These are phyloP conservation scores for Cyclotella cryptica DNA, from an alignment of 108 stramenopile species.

Conservation along the genomic window DNA sequence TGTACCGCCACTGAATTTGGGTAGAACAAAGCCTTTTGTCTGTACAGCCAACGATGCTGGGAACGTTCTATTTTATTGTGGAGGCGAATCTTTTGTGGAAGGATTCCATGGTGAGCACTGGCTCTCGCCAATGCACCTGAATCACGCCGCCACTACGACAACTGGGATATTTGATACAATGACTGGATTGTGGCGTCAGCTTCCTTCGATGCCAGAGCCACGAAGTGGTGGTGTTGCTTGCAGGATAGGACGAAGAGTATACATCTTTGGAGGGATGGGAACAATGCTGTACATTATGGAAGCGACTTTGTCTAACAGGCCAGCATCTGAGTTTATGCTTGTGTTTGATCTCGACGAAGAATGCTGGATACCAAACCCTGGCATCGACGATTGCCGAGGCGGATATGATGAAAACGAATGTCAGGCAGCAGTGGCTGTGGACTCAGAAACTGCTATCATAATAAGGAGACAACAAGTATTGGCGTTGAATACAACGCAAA, in stretches of 20 bases:
- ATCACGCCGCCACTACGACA: background rate
- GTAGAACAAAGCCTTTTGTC: background rate
- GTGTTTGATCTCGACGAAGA: background rate
- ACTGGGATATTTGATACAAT: background rate
- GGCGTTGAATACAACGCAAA: background rate
- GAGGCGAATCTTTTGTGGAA: background rate
- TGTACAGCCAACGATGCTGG: slow-evolving; percentile 1
- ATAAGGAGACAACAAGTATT: background rate
- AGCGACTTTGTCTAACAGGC: background rate
- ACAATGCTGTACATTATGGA: background rate
- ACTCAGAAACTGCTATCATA: too few relatives aligned
- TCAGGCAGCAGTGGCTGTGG: too few relatives aligned
- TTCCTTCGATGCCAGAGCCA: too few relatives aligned
- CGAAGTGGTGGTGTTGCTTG: too few relatives aligned
- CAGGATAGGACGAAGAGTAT: background rate
- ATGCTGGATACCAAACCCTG: background rate
- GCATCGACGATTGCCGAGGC: background rate
- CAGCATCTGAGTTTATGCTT: background rate
- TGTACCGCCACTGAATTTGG: background rate
- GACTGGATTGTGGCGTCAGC: background rate
- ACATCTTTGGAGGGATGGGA: background rate
- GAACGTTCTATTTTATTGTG: background rate
- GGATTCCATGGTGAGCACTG: background rate
- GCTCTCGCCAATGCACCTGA: background rate
- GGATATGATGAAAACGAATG: background rate